phyloP scores from a whole-genome alignment of 305 asterid species.

The Fraxinus velutina region DNA sequence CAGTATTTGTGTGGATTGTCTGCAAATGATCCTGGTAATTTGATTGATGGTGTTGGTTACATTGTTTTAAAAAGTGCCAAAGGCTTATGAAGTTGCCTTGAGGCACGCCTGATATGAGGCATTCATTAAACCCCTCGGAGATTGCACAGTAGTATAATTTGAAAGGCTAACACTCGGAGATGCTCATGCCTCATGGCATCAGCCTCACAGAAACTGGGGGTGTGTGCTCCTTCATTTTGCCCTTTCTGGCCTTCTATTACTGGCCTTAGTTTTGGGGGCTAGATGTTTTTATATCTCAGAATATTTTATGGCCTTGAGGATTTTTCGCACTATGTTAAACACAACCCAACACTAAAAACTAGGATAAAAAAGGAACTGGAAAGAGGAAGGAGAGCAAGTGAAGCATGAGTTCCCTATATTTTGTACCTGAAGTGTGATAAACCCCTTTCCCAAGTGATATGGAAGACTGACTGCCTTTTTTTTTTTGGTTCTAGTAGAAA shows the following conservation, averaged over 20 bases:
- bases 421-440: not conserved
- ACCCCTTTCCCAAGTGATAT: not conserved
- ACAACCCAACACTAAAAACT: not conserved
- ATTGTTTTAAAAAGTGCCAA: not conserved
- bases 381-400: not conserved
- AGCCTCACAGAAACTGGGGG: not conserved
- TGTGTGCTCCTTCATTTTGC: not conserved
- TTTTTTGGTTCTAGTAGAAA: not conserved
- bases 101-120: not conserved
- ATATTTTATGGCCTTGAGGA: not conserved
- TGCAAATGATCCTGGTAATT: not conserved
- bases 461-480: no score
- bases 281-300: not conserved
- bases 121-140: not conserved
- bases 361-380: not conserved
- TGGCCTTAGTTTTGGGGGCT: not conserved
- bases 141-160: not conserved
- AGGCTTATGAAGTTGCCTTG: not conserved
- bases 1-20: not conserved
- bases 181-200: not conserved
- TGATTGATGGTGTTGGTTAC: not conserved
- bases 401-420: not conserved
- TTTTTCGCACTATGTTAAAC: not conserved
- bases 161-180: not conserved
- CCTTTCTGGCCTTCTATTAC: not conserved